These are phyloP conservation scores for Tylopilus felleus DNA, from an alignment of 768 basidiomycete species.

Conservation along the genomic window DNA sequence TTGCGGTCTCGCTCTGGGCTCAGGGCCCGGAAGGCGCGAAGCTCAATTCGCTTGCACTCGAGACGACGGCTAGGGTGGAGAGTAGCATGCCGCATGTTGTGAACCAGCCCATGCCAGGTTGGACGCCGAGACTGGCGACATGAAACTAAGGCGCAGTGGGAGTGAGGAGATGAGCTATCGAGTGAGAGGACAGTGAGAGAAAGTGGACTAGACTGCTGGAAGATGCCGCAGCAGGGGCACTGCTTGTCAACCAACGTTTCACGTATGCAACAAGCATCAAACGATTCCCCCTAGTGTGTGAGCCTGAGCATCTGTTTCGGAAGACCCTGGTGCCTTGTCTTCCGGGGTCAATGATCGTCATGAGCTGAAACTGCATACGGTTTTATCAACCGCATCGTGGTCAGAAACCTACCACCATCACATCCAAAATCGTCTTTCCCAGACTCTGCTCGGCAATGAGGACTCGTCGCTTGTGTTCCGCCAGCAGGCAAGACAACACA, in stretches of 20 bases:
- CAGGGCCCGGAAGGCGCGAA: constrained; percentile 39
- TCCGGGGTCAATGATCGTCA: not conserved
- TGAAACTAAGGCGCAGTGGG: not conserved
- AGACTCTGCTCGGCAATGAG: not conserved
- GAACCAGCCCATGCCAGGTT: constrained; percentile 28
- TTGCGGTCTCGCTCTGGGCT: constrained; percentile 50
- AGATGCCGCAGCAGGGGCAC: not conserved
- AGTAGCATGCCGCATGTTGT: constrained; percentile 22
- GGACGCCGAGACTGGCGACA: constrained; percentile 18
- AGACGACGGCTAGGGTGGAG: constrained; percentile 33
- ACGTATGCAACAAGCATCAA: not conserved
- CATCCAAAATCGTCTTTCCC: not conserved
- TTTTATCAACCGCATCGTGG: not conserved
- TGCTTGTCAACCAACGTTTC: not conserved
- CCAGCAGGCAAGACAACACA: constrained; percentile 22
- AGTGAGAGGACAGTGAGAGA: no score
- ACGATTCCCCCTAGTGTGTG: no score
- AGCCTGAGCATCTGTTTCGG: not conserved
- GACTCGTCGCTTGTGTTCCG: constrained; percentile 9
- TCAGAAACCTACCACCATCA: not conserved
- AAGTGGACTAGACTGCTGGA: no score
- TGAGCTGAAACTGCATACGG: not conserved
- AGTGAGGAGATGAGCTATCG: not conserved
- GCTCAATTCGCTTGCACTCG: constrained; percentile 37
- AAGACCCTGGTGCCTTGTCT: not conserved